Conservation (phyloP, 805 yeast genomes). For the Hemisphaericaspora nanyangensis region DNA sequence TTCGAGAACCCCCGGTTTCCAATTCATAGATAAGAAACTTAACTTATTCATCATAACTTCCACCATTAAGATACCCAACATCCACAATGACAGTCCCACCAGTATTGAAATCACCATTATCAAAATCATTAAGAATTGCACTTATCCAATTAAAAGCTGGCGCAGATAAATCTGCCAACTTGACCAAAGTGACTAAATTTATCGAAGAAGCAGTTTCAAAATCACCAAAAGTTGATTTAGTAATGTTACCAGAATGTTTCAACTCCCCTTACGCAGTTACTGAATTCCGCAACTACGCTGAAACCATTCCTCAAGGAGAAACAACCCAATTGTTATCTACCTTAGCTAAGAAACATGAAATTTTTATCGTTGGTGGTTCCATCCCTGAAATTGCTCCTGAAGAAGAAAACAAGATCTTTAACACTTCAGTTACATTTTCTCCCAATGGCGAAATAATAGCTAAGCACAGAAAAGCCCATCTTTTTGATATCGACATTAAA, state of each 20-base stretch:
- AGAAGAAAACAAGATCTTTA: conserved; percentile 52
- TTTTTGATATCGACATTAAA: conserved; percentile 91
- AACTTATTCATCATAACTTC: no score
- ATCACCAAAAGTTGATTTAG: conserved; percentile 50
- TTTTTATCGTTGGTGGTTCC: conserved; percentile 85
- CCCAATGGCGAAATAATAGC: conserved; percentile 75
- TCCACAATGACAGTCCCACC: conserved; percentile 7
- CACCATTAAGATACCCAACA: no score
- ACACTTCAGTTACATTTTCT: conserved; percentile 76
- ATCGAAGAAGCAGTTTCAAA: conserved; percentile 55
- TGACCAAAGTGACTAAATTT: conserved; percentile 60
- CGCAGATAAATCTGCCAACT: conserved; percentile 74
- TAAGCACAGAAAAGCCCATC: conserved; percentile 82
- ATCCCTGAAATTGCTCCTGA: conserved; percentile 68
- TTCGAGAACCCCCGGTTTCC: no score
- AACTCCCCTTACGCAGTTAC: conserved; percentile 91
- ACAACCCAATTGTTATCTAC: conserved; percentile 57
- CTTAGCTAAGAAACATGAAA: conserved; percentile 61
- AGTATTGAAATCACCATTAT: conserved; percentile 37
- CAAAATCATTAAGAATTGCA: conserved; percentile 71
- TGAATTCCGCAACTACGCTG: conserved; percentile 86
- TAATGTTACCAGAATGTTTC: conserved; percentile 93
- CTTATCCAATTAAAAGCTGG: conserved; percentile 80
- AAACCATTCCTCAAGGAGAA: conserved; percentile 73
- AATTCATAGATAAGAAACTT: no score